These are phyloP conservation scores for Puccinia hordei DNA, from an alignment of 1,284 basidiomycete genomes.

Conservation along the genomic window DNA sequence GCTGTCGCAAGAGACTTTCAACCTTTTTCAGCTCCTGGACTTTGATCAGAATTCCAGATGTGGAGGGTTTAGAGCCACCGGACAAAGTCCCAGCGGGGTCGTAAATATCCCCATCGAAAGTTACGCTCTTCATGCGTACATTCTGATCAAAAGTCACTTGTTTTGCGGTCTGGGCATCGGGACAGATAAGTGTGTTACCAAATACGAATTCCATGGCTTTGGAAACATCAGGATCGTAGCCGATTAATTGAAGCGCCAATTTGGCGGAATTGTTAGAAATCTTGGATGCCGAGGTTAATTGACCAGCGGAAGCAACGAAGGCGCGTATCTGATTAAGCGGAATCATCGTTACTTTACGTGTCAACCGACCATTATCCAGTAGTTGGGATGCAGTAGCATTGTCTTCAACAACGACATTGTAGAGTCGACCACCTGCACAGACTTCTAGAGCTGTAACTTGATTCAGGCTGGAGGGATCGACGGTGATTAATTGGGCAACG, in stretches of 20 bases:
- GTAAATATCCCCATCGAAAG: slow-evolving; percentile 91
- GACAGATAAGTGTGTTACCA: slow-evolving; percentile 87
- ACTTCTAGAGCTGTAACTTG: slow-evolving; percentile 83
- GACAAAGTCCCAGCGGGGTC: slow-evolving; percentile 92
- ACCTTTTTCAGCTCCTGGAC: slow-evolving; percentile 77
- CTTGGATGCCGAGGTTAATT: slow-evolving; percentile 73
- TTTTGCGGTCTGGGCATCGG: slow-evolving; percentile 84
- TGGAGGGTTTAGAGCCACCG: slow-evolving; percentile 81
- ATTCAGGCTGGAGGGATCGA: slow-evolving; percentile 71
- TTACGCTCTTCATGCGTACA: slow-evolving; percentile 78
- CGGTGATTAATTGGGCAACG: slow-evolving; percentile 67
- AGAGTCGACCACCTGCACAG: slow-evolving; percentile 85
- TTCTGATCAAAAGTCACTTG: slow-evolving; percentile 81
- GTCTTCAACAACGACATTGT: slow-evolving; percentile 90
- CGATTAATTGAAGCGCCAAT: slow-evolving; percentile 82
- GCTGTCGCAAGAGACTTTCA: slow-evolving; percentile 66
- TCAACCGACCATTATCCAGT: slow-evolving; percentile 77
- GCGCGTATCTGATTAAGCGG: slow-evolving; percentile 88
- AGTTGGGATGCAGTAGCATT: slow-evolving; percentile 84
- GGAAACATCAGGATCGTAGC: slow-evolving; percentile 79
- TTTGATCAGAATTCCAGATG: slow-evolving; percentile 75
- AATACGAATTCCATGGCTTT: slow-evolving; percentile 94
- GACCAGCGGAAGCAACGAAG: slow-evolving; percentile 71
- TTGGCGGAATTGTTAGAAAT: slow-evolving; percentile 82
- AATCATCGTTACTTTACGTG: slow-evolving; percentile 89